Evolutionary conservation across 257 asterid species (phyloP), one percentile per base, ranked within the genome.

Genomic region (Mitragyna speciosa): DNA sequence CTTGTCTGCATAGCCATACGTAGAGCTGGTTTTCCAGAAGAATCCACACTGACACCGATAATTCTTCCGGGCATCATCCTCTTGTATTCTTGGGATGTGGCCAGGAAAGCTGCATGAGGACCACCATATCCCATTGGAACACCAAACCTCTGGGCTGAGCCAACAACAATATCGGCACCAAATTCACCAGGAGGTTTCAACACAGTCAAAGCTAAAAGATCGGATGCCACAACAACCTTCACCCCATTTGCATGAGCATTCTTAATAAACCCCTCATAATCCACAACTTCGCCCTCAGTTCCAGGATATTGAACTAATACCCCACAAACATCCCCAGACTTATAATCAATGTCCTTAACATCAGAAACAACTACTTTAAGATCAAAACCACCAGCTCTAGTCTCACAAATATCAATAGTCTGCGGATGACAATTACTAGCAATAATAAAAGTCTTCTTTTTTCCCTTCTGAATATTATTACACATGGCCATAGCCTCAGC

Each of bases 401-500:
- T 96, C 87, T 88, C 72, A 72, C 99, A 96, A 20, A 96, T 73
- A 80, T 96, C 97, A 20, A 92, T 92, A 12, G 98, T 96, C 90
- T 96, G 99, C 0, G 99, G 97, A 70, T 96, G 99, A 75, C 99
- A 96, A 52, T 96, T 96, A 82, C 90, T 91, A 15, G 99, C 97
- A 69, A 96, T 89, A 12, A 96, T 73, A 78, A 96, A 96, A 11
- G 98, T 96, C 82, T 94, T 96, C 88, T 88, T 92, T 84, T 96
- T 96, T 24, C 99, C 97, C 85, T 91, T 95, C 1, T 74, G 88
- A 33, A 94, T 96, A 73, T 96, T 96, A 77, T 94, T 96, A 76
- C 99, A 96, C 99, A 96, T 96, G 16, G 99, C 96, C 99, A 96
- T 96, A 41, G 99, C 99, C 89, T 96, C 99, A 16, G 99, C 99